A percentile compares a stretch with the other conserved stretches of the same genome.
phyloP scores from a whole-genome alignment of 2,329 filamentous ascomycete species.

The Colletotrichum nymphaeae region DNA sequence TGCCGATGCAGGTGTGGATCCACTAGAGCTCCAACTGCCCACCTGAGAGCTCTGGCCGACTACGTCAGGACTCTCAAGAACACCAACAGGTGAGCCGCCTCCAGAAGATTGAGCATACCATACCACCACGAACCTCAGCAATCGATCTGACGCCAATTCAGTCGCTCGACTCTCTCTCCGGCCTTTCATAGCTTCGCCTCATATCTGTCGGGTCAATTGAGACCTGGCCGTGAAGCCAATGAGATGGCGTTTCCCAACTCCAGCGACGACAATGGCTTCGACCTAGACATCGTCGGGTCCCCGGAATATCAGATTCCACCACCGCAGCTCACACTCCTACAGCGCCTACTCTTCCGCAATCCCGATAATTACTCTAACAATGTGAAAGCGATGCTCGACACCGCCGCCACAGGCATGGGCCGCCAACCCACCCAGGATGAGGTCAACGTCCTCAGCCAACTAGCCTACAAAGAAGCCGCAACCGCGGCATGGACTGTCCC shows the following conservation, averaged over 20 bases:
- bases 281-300: not conserved
- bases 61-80: constrained; percentile 26
- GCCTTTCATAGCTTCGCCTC: not conserved
- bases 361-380: not conserved
- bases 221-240: constrained; percentile 1
- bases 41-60: constrained; percentile 5
- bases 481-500: constrained; percentile 45
- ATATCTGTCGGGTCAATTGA: not conserved
- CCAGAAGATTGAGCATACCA: not conserved
- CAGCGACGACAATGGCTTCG: not conserved
- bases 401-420: constrained; percentile 4
- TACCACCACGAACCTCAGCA: not conserved
- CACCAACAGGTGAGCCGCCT: not conserved
- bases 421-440: constrained; percentile 50
- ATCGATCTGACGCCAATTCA: not conserved
- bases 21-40: constrained; percentile 22
- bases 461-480: constrained; percentile 44
- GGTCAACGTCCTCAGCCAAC: constrained; percentile 44
- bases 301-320: constrained; percentile 6
- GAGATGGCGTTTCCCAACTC: constrained; percentile 13
- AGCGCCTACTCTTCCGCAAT: constrained; percentile 2
- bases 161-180: not conserved
- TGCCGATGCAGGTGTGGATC: constrained; percentile 8
- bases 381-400: not conserved
- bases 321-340: constrained; percentile 12